Evolutionary conservation across 495 filamentous ascomycete genomes (phyloP), one percentile per base, ranked within the genome.

Genomic region (Aspergillus olivimuriae): DNA sequence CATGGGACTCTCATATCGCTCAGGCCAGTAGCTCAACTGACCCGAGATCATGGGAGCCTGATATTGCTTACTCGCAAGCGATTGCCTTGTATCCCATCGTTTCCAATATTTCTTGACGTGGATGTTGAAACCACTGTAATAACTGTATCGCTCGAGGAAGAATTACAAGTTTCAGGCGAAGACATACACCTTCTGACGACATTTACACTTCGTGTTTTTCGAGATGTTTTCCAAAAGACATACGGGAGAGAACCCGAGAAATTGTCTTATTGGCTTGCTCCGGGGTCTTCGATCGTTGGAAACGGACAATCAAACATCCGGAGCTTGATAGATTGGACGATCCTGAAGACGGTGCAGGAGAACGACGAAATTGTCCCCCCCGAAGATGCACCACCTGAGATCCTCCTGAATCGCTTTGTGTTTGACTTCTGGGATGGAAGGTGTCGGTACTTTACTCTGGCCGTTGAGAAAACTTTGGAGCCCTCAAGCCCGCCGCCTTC

Each of bases 161-260:
- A 63, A 3, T 38, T 91, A 9, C 15, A 58, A 7, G 47, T 82
- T 1, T 49, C 55, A 3, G 32, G 55, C 0, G 53, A 65, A 2
- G 60, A 69, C 2, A 42, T 86, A 4, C 55, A 73, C 4, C 53
- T 61, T 8, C 49, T 97, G 28, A 82, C 76, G 15, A 55, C 56
- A 1, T 91, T 94, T 51, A 94, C 87, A 0, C 65, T 90, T 24
- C 73, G 75, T 7, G 59, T 94, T 3, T 95, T 90, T 54, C 67
- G 77, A n/a, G 87, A 96, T 55, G 63, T 96, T 1, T 98, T 95
- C 61, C 88, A 86, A 49, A 98, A 98, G 60, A 70, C 66, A 4
- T 98, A 87, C 54, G 81, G 84, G 28, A 52, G 71, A 0, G 70
- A 82, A 21, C 39, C 67, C 0, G 66, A 74, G 7, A 76, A 80